Evolutionary conservation across 108 stramenopile genomes (phyloP).

Genomic region (Discostella stelligeroides): DNA sequence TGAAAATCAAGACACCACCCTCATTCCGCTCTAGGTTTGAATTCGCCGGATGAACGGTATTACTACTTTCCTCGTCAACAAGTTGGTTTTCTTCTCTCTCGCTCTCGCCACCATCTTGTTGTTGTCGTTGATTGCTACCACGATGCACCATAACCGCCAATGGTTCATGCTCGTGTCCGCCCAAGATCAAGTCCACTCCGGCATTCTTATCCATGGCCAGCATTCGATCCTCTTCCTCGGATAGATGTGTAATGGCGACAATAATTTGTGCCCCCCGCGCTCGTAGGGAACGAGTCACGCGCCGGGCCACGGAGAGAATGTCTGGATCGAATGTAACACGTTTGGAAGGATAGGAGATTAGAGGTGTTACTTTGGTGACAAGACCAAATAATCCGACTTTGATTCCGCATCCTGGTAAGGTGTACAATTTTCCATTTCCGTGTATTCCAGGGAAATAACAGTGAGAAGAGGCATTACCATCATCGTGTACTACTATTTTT

Average conservation of each 20-base stretch:
- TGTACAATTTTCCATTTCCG: conserved; percentile 34
- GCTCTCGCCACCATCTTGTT: not conserved
- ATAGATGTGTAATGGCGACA: conserved; percentile 48
- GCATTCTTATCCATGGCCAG: conserved; percentile 32
- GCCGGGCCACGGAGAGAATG: conserved; percentile 32
- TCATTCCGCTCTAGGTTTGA: conserved; percentile 15
- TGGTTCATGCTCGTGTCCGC: conserved; percentile 51
- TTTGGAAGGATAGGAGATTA: conserved; percentile 33
- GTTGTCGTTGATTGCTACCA: too few relatives aligned
- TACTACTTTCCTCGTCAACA: not conserved
- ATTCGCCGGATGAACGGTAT: not conserved
- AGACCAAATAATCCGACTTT: conserved; percentile 50
- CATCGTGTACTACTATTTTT: not conserved
- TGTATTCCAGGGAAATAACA: conserved; percentile 33
- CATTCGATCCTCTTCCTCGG: conserved; percentile 39
- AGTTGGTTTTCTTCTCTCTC: not conserved
- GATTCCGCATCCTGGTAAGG: conserved; percentile 17
- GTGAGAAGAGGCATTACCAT: not conserved
- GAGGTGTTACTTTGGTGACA: conserved; percentile 33
- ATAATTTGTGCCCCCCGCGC: conserved; percentile 35
- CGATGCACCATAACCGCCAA: conserved; percentile 46
- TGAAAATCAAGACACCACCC: conserved; percentile 46
- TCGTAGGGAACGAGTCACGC: conserved; percentile 1
- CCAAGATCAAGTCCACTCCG: conserved; percentile 41
- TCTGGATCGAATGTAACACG: conserved; percentile 28